Base-by-base conservation (phyloP, 768 basidiomycete genomes). In the Boletus vinaceobasis region DNA sequence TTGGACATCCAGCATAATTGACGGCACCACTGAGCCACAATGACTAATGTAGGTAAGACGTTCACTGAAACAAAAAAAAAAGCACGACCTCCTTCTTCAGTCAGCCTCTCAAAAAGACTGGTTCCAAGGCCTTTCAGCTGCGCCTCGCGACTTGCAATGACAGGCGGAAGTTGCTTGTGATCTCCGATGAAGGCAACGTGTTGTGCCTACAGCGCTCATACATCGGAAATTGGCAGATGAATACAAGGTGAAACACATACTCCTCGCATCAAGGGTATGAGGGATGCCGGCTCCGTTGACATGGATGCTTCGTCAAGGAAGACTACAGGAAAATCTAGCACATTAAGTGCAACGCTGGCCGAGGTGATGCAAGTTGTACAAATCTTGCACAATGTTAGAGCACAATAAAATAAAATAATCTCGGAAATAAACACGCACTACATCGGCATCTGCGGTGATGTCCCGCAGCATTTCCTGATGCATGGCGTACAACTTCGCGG, bases 281-380 rank as follows among this genome's bases (percentile, higher is more conserved):
- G 74, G 19, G 92, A 89, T 23, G 92, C 87, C 11, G 94, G 93
- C 71, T 98, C 94, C 3, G 93, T 96, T 32, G 90, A 93, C 93
- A 97, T 96, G 8, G 90, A 92, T 1, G 95, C 95, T 71, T 98
- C 94, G 65, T 98, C 95, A 14, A 97, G 72, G 63, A 96, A 94
- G 2, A 97, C 93, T 32, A 96, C 82, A 3, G 94, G 94, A 65
- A 97, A 95, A 67, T 97, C 95, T 17, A 84, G 77, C 7, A 86
- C 80, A 55, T 83, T 82, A 50, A 94, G 71, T 1, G 82, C 77
- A 19, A 72, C 68, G 21, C 82, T 84, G 10, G 85, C 89, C 14
- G 91, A 82, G 0, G 89, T 86, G 47, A 95, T 82, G 66, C 90
- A 93, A 4, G 93, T 95, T 13, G 93, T 90, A 68, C 93, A 94